Conservation (phyloP, 495 filamentous ascomycete genomes). For the Trypethelium eluteriae region DNA sequence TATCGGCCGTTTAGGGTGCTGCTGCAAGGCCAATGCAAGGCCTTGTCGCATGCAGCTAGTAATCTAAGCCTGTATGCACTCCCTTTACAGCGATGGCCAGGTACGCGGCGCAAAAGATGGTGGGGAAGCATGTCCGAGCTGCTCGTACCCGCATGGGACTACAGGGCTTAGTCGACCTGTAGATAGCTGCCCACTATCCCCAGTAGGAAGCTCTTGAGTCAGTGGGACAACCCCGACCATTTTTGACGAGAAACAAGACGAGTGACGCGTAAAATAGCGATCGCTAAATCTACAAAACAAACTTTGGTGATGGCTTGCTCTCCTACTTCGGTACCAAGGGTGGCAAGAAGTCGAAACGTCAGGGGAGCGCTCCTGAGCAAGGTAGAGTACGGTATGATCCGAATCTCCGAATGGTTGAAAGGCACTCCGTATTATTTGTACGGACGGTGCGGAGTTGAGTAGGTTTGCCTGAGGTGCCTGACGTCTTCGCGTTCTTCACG, state of each 20-base stretch:
- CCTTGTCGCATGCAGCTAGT: not conserved
- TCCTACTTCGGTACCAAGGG: not conserved
- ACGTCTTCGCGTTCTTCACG: no score
- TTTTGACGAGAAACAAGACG: not conserved
- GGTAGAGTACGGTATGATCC: not conserved
- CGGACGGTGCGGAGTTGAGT: no score
- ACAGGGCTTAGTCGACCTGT: not conserved
- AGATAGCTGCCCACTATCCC: conserved; percentile 6
- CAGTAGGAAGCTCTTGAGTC: conserved; percentile 9
- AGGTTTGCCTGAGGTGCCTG: no score
- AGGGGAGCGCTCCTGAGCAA: not conserved
- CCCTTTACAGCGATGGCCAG: not conserved
- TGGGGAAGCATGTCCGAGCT: not conserved
- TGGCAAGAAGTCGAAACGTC: not conserved
- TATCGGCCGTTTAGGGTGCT: not conserved
- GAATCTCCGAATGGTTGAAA: not conserved
- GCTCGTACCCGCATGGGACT: not conserved
- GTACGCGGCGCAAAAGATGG: not conserved
- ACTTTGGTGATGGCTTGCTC: not conserved
- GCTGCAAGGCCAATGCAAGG: conserved; percentile 2
- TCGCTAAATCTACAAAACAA: not conserved
- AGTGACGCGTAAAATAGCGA: not conserved
- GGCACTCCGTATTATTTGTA: not conserved
- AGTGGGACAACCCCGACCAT: not conserved
- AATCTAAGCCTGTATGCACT: not conserved